A percentile compares a stretch with the other conserved stretches of the same genome.
Evolutionary conservation across 257 asterid species (phyloP).

Genomic region (Nicotiana tomentosiformis): DNA sequence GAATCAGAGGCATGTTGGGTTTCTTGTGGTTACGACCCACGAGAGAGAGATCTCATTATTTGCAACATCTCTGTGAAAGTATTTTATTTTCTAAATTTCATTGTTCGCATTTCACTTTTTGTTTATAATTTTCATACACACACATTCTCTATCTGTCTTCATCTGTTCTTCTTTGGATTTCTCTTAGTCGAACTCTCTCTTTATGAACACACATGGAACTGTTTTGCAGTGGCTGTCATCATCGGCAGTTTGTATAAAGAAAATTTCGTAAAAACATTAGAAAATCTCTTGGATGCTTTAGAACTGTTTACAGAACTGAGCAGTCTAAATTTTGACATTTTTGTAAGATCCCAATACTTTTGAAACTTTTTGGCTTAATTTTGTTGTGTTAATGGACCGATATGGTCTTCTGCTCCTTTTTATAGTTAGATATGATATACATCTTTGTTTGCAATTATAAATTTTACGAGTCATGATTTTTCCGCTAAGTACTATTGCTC

Average conservation of each 20-base stretch:
- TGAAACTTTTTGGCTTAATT: background rate
- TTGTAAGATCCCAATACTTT: background rate
- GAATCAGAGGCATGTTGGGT: background rate
- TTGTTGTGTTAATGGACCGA: background rate
- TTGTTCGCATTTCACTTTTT: background rate
- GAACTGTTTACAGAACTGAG: background rate
- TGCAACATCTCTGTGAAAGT: background rate
- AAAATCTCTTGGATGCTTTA: background rate
- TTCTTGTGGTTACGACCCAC: background rate
- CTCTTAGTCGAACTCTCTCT: background rate
- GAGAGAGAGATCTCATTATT: background rate
- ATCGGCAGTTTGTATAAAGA: background rate
- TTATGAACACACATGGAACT: background rate
- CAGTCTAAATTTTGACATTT: background rate
- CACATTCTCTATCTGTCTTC: background rate
- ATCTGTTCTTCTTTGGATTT: background rate
- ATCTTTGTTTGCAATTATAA: background rate
- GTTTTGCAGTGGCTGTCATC: background rate
- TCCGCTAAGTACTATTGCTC: background rate
- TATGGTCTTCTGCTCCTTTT: background rate
- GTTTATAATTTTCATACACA: background rate
- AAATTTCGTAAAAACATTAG: background rate
- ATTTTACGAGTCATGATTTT: background rate
- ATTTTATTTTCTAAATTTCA: background rate
- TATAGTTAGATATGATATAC: background rate